Evolutionary conservation across 192 early-diverging fungal genomes (phyloP).

Genomic region (Entophlyctis luteolus): DNA sequence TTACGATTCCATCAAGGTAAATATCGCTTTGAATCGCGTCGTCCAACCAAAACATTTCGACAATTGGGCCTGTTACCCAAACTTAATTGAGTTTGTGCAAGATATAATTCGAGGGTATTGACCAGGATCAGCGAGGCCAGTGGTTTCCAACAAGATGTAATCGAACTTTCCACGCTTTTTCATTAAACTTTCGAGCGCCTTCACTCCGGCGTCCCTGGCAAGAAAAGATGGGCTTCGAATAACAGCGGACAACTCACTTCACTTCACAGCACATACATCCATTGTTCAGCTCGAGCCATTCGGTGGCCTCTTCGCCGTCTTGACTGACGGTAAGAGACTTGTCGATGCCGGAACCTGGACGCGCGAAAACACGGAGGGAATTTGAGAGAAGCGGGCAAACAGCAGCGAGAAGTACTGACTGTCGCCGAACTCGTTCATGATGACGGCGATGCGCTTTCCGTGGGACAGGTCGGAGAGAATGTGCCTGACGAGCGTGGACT

Average conservation of each 20-base stretch:
- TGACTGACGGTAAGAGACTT: constrained; percentile 80
- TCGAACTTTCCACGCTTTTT: constrained; percentile 88
- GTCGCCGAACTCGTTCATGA: constrained; percentile 99
- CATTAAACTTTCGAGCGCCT: constrained; percentile 91
- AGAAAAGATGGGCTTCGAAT: not conserved
- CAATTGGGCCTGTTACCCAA: constrained; percentile 71
- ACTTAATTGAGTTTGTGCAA: not conserved
- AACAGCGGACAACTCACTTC: constrained; percentile 54
- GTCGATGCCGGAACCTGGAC: constrained; percentile 81
- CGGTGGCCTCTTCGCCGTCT: constrained; percentile 80
- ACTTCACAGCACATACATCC: constrained; percentile 97
- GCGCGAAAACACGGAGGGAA: not conserved
- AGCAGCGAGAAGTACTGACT: constrained; percentile 39
- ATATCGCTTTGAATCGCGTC: constrained; percentile 86
- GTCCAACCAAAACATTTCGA: constrained; percentile 95
- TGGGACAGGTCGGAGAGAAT: constrained; percentile 56
- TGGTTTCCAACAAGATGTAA: constrained; percentile 95
- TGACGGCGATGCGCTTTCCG: constrained; percentile 93
- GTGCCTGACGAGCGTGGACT: constrained; percentile 84
- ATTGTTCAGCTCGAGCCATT: constrained; percentile 96
- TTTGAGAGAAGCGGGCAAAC: not conserved
- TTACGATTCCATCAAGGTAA: constrained; percentile 85
- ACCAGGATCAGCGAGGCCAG: constrained; percentile 68
- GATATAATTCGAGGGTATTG: not conserved
- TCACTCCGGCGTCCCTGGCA: constrained; percentile 81